Conservation (phyloP, 1,284 basidiomycete genomes). For the Coniferiporia sulphurascens region DNA sequence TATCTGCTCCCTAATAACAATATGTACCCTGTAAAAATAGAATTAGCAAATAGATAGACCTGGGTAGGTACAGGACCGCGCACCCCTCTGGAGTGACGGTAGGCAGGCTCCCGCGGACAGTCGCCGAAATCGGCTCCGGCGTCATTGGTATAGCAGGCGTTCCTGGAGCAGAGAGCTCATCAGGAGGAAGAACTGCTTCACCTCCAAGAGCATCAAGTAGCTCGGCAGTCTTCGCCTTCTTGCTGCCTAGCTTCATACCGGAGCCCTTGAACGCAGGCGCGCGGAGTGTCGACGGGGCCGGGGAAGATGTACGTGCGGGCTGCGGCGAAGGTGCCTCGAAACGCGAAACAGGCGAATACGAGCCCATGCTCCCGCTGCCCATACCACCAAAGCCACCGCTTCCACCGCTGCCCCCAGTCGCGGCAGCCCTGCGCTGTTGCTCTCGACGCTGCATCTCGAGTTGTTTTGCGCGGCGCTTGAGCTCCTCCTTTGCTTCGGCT, state of each 20-base stretch:
- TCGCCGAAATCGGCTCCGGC: constrained; percentile 38
- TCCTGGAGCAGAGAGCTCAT: constrained; percentile 50
- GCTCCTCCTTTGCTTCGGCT: constrained; percentile 98
- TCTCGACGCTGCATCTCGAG: constrained; percentile 97
- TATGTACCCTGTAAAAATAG: constrained; percentile 62
- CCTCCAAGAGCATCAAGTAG: constrained; percentile 85
- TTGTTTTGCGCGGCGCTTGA: constrained; percentile 96
- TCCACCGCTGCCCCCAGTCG: constrained; percentile 40
- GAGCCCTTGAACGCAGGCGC: constrained; percentile 87
- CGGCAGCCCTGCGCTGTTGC: constrained; percentile 73
- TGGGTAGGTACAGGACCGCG: constrained; percentile 19
- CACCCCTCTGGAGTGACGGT: constrained; percentile 78
- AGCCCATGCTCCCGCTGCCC: no score
- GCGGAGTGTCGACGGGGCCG: constrained; percentile 48
- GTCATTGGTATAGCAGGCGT: constrained; percentile 48
- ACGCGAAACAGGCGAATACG: constrained; percentile 64
- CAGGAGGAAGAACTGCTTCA: constrained; percentile 56
- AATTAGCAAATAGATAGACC: not conserved
- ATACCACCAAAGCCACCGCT: constrained; percentile 52
- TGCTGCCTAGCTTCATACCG: constrained; percentile 97
- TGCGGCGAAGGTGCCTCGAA: constrained; percentile 58
- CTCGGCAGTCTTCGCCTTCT: constrained; percentile 86
- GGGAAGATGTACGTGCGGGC: constrained; percentile 43
- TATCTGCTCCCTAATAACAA: constrained; percentile 81
- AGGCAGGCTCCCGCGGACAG: constrained; percentile 61